Base-by-base conservation (phyloP, 2,329 filamentous ascomycete genomes). In the Periconia sp. region DNA sequence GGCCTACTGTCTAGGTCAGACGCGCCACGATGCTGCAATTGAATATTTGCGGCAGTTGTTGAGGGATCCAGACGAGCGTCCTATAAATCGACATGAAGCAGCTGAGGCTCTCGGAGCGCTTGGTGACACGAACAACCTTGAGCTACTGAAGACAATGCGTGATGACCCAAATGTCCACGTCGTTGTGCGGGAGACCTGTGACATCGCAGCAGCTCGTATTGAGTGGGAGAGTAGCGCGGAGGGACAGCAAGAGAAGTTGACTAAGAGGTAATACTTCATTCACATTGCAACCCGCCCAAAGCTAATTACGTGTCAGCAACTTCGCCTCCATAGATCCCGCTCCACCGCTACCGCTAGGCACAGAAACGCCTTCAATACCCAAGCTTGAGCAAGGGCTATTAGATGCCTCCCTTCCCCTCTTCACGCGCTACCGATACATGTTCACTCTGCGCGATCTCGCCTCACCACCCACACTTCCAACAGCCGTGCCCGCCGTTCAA, bases 291-390 rank as follows among this genome's bases (percentile, higher is more conserved):
- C 10, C 17, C 5, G 10, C 15, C 23, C n/a, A 38, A n/a, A 28
- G 24, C 36, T 39, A 16, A 28, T 11, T 12, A 15, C 15, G 22
- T 10, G 19, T 3, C 54, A 97, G 92, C 73, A 89, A 96, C 69
- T 99, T 99, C 72, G 86, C 89, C 44, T 97, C 92, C 31, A 88
- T 99, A 61, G 94, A 99, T 68, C 94, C 94, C 43, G 94, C 94
- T 35, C 94, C 94, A 30, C 90, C 94, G 3, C 83, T 92, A 70
- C 84, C 91, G 31, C 79, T 90, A 62, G 78, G 81, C n/a, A 73
- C 79, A 44, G 69, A 73, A 46, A 77, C 81, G 43, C 75, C 74
- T 47, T 85, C 84, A 3, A 89, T 96, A 35, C 78, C 86, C 23
- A 84, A 88, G 42, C 80, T 99, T 23, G 87, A 88, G 63, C 80